Evolutionary conservation across 257 asterid species (phyloP), one percentile per base, ranked within the genome.

Genomic region (Asclepias syriaca): DNA sequence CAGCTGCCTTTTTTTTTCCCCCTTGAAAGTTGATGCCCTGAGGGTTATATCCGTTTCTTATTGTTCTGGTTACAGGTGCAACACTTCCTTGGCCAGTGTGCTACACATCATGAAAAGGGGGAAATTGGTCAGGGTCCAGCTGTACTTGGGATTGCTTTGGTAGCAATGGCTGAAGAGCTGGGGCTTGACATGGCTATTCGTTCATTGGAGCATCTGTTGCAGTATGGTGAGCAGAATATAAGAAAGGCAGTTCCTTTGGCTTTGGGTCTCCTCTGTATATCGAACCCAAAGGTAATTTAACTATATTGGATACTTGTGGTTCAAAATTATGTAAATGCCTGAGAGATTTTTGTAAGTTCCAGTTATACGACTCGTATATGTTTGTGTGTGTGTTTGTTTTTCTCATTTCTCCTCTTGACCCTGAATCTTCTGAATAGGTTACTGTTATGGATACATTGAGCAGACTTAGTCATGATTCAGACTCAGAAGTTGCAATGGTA

Each of bases 391-490:
- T 40, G 45, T 24, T 48, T 53, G 11, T 32, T 29, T 7, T 6
- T 49, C 59, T 54, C 27, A 54, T 32, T 48, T 19, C 3, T 68
- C 5, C 53, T 10, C 61, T 72, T 49, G 24, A 24, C 27, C 54
- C n/a, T 57, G 22, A 85, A 51, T 77, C 63, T 59, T 73, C 64
- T 72, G 74, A 70, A 75, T 86, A 94, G 98, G 97, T 95, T 81
- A 95, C 87, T 85, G 99, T 95, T 65, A 95, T 95, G 97, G 98
- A 95, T 86, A 95, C 99, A 2, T 80, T 95, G 80, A 95, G 99
- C 89, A 89, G 99, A 86, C 96, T 95, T 70, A 95, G 98, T 73
- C 99, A 95, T 60, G 99, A 92, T 88, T 85, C 98, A 22, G 99
- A 95, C 80, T 67, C 96, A 32, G 98, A 92, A 86, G 99, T 95